Conservation (phyloP, 208 protist species). For the Crithidia thermophila region DNA sequence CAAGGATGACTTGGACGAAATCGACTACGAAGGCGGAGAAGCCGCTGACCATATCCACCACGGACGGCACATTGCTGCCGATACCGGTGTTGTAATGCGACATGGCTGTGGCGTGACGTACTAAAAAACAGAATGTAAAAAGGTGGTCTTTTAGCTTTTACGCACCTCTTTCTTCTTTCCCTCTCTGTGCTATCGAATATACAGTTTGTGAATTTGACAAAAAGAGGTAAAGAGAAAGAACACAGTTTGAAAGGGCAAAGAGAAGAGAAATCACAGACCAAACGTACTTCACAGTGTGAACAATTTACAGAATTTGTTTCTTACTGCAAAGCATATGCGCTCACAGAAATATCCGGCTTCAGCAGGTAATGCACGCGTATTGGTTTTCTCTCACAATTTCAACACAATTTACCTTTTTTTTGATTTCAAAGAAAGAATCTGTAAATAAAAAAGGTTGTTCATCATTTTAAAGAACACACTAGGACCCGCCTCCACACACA, state of each 20-base stretch:
- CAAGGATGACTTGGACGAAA: conserved; percentile 76
- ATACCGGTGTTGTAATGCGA: conserved; percentile 90
- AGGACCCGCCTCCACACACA: neutral
- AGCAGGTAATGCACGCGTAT: no score
- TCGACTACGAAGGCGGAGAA: conserved; percentile 68
- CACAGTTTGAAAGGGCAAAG: no score
- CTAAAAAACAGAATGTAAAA: neutral
- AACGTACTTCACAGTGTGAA: neutral
- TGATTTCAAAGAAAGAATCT: neutral
- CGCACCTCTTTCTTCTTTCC: no score
- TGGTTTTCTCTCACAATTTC: no score
- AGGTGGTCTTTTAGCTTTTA: neutral
- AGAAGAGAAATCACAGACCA: no score
- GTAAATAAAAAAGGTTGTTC: neutral
- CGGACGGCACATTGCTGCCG: conserved; percentile 74
- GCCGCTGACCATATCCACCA: conserved; percentile 81
- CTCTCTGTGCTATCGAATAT: no score
- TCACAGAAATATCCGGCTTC: no score
- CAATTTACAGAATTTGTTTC: neutral
- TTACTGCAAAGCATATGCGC: neutral
- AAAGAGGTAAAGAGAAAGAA: neutral
- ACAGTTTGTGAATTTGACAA: conserved; percentile 1
- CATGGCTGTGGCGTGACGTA: conserved; percentile 35
- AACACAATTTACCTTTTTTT: no score
- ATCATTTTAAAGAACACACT: neutral